Percentiles rank a stretch among this genome's conserved stretches.
Conservation (phyloP, 2,329 filamentous ascomycete species). For the Samsoniella hepiali region DNA sequence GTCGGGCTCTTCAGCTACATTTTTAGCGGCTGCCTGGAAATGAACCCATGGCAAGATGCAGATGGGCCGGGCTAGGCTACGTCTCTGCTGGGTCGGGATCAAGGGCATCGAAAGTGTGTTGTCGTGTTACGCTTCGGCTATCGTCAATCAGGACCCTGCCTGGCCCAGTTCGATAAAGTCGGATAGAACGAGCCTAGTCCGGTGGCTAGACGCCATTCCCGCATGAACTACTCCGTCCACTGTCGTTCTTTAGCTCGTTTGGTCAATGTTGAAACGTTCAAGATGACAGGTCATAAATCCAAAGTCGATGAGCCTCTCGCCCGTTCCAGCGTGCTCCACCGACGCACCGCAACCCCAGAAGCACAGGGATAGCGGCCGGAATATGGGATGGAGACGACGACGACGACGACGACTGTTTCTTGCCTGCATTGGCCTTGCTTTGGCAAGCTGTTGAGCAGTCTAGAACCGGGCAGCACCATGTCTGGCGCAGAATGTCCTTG, state of each 20-base stretch:
- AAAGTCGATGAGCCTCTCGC: not conserved
- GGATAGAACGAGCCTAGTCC: constrained; percentile 5
- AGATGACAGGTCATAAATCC: constrained; percentile 11
- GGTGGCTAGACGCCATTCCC: constrained; percentile 13
- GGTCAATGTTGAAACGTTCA: not conserved
- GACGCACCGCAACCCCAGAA: constrained; percentile 1
- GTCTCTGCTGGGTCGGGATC: not conserved
- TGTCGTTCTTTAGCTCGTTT: constrained; percentile 1
- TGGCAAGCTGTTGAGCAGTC: not conserved
- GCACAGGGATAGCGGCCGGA: not conserved
- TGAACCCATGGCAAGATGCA: not conserved
- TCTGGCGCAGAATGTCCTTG: no score
- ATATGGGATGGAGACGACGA: not conserved
- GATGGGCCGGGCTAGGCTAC: not conserved
- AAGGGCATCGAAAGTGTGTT: not conserved
- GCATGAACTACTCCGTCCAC: constrained; percentile 2
- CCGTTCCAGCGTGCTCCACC: constrained; percentile 1
- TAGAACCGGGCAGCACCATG: not conserved
- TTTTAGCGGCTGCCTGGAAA: not conserved
- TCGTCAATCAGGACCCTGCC: not conserved
- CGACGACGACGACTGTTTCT: not conserved
- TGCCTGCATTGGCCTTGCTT: not conserved
- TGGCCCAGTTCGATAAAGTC: not conserved
- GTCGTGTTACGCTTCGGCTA: constrained; percentile 7
- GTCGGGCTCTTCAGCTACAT: not conserved